Base-by-base conservation (phyloP, 2,329 filamentous ascomycete species). In the Penicillium vulpinum region DNA sequence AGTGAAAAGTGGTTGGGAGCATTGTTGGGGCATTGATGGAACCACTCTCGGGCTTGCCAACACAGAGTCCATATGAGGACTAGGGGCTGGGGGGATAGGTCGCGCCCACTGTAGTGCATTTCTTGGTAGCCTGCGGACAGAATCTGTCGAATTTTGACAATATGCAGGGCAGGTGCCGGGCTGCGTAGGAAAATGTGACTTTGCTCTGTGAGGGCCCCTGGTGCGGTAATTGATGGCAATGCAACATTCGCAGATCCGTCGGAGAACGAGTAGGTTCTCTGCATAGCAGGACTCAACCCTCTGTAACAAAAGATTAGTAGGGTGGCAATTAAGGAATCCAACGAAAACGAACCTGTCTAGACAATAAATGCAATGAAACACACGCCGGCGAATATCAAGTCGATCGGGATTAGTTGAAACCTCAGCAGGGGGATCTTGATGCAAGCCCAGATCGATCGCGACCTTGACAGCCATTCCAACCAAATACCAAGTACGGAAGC, bases 401-500 rank as follows among this genome's bases (percentile, higher is more conserved):
- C 86, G 85, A 3, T 84, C 78, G 63, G 86, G 88, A 56, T 91
- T 86, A 11, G 87, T 82, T 28, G 85, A 77, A 16, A 88, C 83
- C 60, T 88, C 87, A 55, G 84, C 81, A 0, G 90, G 88, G 3
- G 92, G 91, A 64, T 97, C 93, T 75, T 97, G 93, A 73, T 97
- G 94, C 56, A 95, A 87, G 8, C 94, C 94, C 29, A 97, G 78
- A 75, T 99, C 94, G 22, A 97, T 84, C 69, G 93, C 87, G 6
- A 92, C 90, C 56, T 93, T 86, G 39, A 90, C 90, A 7, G 93
- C 92, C 71, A 94, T 92, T 7, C 93, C 94, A 54, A 97, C 90
- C 60, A 97, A 77, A 62, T 94, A 92, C 92, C 94, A 97, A 66
- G 89, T 91, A 68, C 96, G 92, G 68, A 96, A 97, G 70, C 95